Evolutionary conservation across 495 filamentous ascomycete species (phyloP).

Genomic region (Lophium mytilinum): DNA sequence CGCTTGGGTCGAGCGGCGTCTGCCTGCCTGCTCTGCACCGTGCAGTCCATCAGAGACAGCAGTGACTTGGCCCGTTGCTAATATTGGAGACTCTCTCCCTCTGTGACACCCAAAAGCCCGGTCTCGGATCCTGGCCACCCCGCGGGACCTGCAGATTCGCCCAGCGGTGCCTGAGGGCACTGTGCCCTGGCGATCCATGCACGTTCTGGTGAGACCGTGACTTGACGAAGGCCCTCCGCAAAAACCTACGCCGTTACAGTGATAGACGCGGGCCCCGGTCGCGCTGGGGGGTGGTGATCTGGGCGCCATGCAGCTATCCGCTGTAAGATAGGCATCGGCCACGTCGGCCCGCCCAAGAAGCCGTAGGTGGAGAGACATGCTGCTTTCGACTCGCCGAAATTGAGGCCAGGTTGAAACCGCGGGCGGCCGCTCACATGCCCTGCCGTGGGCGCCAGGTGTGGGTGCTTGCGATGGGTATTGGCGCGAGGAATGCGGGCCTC

Average conservation of each 20-base stretch:
- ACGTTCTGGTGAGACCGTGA: neutral
- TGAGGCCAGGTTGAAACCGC: constrained; percentile 12
- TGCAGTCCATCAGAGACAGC: neutral
- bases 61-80: neutral
- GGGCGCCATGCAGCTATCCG: constrained; percentile 20
- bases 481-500: constrained; percentile 21
- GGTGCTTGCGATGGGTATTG: constrained; percentile 11
- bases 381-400: constrained; percentile 11
- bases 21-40: neutral
- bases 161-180: neutral
- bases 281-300: constrained; percentile 4
- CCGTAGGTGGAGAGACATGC: constrained; percentile 6
- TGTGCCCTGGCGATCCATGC: neutral
- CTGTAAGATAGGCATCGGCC: constrained; percentile 16
- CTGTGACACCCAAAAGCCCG: neutral
- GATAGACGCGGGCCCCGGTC: neutral
- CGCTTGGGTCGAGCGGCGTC: neutral
- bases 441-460: neutral
- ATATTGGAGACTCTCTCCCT: neutral
- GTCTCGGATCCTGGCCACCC: neutral
- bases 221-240: neutral
- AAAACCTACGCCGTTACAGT: neutral
- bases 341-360: neutral
- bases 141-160: neutral
- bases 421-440: constrained; percentile 3